phyloP scores from a whole-genome alignment of 2,329 filamentous ascomycete genomes.

The Colletotrichum echinochloae region DNA sequence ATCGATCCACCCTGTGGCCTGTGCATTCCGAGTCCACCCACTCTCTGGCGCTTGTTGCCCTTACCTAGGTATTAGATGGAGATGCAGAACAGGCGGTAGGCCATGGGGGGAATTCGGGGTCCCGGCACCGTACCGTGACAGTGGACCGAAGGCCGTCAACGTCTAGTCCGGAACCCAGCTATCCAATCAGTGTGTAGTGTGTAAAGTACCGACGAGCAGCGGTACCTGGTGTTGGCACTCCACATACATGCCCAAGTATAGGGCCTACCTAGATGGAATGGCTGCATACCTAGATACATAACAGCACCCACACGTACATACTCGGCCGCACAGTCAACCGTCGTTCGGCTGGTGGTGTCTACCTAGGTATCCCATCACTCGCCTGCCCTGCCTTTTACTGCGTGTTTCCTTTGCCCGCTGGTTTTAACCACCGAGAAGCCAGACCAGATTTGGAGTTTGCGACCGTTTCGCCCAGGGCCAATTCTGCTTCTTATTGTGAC shows the following conservation, averaged over 20 bases:
- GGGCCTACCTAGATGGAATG: no score
- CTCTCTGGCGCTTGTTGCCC: no score
- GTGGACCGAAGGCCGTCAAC: not conserved
- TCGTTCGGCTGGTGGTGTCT: no score
- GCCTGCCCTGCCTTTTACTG: not conserved
- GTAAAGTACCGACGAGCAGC: not conserved
- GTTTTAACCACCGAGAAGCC: not conserved
- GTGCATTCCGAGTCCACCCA: not conserved
- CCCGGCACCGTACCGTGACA: constrained; percentile 13
- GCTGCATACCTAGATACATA: no score
- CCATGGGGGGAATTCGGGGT: constrained; percentile 5
- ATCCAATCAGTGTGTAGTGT: constrained; percentile 28
- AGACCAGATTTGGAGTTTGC: not conserved
- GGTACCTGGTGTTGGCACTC: not conserved
- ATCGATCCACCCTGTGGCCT: not conserved
- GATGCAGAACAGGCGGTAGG: not conserved
- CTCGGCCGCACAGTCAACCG: no score
- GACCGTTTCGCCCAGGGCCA: not conserved
- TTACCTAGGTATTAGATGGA: not conserved
- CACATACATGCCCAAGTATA: not conserved
- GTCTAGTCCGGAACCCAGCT: not conserved
- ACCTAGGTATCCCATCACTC: not conserved
- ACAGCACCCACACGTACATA: no score
- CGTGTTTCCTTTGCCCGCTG: not conserved
- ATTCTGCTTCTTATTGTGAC: constrained; percentile 13